These are phyloP conservation scores for Obelidium mucronatum DNA, from an alignment of 192 early-diverging fungal species.

Conservation along the genomic window DNA sequence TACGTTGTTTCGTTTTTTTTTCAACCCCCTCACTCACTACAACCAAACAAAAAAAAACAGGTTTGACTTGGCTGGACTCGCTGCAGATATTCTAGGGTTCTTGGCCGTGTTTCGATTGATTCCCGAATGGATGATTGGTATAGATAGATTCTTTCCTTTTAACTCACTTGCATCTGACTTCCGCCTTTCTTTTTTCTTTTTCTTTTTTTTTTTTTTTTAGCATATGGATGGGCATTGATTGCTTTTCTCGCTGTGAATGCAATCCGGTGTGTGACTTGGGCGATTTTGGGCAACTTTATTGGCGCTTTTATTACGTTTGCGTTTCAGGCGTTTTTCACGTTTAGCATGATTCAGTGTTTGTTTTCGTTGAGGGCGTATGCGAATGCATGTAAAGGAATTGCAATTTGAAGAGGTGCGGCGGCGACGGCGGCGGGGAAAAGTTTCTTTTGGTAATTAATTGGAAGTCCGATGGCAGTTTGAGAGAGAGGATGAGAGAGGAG, in stretches of 20 bases:
- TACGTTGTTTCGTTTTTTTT: neutral
- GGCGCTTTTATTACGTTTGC: slow-evolving; percentile 5
- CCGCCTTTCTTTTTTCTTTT: too few relatives aligned
- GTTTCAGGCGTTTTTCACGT: slow-evolving; percentile 14
- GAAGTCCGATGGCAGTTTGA: too few relatives aligned
- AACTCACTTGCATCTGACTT: neutral
- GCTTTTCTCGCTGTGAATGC: slow-evolving; percentile 13
- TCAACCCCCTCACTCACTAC: too few relatives aligned
- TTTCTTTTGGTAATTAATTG: too few relatives aligned
- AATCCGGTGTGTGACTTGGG: slow-evolving; percentile 10
- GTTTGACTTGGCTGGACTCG: slow-evolving; percentile 9
- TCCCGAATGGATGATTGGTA: slow-evolving; percentile 18
- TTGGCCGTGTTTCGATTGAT: slow-evolving; percentile 14
- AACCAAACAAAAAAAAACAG: slow-evolving; percentile 14
- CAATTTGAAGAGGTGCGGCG: slow-evolving; percentile 3
- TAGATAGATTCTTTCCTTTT: neutral
- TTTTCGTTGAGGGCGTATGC: slow-evolving; percentile 12
- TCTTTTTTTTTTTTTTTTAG: too few relatives aligned
- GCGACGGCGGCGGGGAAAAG: too few relatives aligned
- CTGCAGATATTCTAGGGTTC: slow-evolving; percentile 1
- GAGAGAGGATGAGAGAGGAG: too few relatives aligned
- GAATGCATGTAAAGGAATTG: neutral
- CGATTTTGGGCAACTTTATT: neutral
- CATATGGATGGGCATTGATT: slow-evolving; percentile 23
- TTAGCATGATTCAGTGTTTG: slow-evolving; percentile 9